These are phyloP conservation scores for Hamigera avellanea DNA, from an alignment of 495 filamentous ascomycete genomes.

Conservation along the genomic window DNA sequence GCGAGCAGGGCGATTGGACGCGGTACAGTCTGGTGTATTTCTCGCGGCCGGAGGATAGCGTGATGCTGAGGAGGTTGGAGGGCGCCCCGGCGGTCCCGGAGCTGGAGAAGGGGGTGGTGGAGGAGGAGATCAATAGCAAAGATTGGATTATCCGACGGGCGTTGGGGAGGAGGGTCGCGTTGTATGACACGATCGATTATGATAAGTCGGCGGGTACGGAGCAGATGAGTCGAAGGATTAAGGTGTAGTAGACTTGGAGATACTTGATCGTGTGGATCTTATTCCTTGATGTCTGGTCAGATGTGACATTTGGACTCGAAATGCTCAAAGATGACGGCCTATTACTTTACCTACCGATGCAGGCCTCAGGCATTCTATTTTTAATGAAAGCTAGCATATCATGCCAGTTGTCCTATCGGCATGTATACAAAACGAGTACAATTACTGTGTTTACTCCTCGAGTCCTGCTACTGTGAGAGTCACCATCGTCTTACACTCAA, in stretches of 20 bases:
- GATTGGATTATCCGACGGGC: conserved; percentile 39
- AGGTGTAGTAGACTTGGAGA: conserved; percentile 7
- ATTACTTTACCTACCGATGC: no score
- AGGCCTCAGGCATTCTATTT: no score
- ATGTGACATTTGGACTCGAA: no score
- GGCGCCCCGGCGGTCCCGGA: conserved; percentile 19
- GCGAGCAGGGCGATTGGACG: conserved; percentile 34
- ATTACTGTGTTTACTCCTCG: no score
- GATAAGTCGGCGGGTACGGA: conserved; percentile 30
- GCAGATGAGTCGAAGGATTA: conserved; percentile 25
- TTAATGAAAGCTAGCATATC: no score
- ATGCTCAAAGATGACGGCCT: no score
- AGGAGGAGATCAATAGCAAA: conserved; percentile 30
- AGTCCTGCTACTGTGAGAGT: no score
- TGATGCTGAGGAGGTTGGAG: conserved; percentile 35
- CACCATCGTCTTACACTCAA: no score
- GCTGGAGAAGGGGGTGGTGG: conserved; percentile 23
- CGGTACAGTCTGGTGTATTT: conserved; percentile 55
- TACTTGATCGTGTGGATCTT: no score
- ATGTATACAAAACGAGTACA: no score
- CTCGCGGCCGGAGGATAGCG: conserved; percentile 44
- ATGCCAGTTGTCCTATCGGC: no score
- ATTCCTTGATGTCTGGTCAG: no score
- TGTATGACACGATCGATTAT: conserved; percentile 20
- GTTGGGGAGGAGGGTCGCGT: conserved; percentile 22